Percentiles rank a stretch among this genome's conserved stretches.
Conservation (phyloP, 331 rosid species). For the Prunus yedoensis region DNA sequence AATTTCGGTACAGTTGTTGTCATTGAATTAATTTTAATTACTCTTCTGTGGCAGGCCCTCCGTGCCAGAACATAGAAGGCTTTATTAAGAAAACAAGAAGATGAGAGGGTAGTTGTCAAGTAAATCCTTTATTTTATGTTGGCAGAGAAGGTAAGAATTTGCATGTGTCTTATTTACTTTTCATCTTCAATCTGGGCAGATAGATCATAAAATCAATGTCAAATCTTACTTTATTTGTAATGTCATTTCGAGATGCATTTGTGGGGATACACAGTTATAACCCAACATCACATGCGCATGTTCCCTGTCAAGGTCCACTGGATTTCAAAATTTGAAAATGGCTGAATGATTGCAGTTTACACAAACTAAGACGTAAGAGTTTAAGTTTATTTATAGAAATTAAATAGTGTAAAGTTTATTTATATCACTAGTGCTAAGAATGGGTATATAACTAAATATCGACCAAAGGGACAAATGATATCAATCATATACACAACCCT, state of each 20-base stretch:
- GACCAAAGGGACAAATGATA: too few relatives aligned
- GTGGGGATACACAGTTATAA: constrained; percentile 41
- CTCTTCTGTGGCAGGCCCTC: constrained; percentile 46
- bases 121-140: constrained; percentile 69
- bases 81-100: constrained; percentile 37
- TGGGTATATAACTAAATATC: too few relatives aligned
- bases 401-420: too few relatives aligned
- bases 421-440: too few relatives aligned
- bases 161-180: background rate
- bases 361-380: background rate
- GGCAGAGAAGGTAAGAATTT: constrained; percentile 63
- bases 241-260: constrained; percentile 64
- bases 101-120: constrained; percentile 44
- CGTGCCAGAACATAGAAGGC: constrained; percentile 32
- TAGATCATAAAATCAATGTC: background rate
- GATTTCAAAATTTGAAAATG: background rate
- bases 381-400: too few relatives aligned
- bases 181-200: background rate
- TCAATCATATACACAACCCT: too few relatives aligned
- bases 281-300: background rate
- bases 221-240: background rate
- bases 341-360: background rate
- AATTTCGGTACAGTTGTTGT: background rate
- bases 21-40: background rate
- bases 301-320: background rate